Evolutionary conservation across 305 asterid species (phyloP).

Genomic region (Solanum hybrid): DNA sequence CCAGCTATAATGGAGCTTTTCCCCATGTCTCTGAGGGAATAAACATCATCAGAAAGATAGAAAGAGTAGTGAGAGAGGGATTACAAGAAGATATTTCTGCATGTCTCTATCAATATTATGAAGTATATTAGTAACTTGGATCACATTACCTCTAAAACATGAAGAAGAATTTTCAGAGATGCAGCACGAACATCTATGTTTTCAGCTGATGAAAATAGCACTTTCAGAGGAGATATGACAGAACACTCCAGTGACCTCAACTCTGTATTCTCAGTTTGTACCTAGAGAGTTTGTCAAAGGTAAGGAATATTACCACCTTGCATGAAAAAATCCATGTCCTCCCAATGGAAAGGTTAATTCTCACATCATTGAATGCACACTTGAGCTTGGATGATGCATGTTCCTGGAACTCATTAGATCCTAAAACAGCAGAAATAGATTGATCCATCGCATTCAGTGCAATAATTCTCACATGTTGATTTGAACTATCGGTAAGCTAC

Average conservation of each 20-base stretch:
- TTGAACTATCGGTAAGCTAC: conserved; percentile 89
- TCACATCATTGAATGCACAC: conserved; percentile 45
- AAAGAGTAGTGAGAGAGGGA: conserved; percentile 15
- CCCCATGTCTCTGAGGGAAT: conserved; percentile 81
- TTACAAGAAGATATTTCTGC: neutral
- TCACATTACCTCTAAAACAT: conserved; percentile 70
- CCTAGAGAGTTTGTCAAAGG: conserved; percentile 24
- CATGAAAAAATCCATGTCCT: neutral
- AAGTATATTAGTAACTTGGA: neutral
- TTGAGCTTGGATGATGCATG: conserved; percentile 27
- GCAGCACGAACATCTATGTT: conserved; percentile 71
- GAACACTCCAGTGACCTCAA: conserved; percentile 79
- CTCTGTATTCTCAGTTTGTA: conserved; percentile 37
- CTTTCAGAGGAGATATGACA: conserved; percentile 69
- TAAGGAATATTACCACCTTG: neutral
- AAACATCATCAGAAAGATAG: neutral
- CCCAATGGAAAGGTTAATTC: conserved; percentile 19
- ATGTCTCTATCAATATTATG: neutral
- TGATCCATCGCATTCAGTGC: conserved; percentile 91
- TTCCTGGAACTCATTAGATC: conserved; percentile 70
- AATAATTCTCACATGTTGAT: conserved; percentile 53
- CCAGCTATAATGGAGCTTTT: conserved; percentile 90
- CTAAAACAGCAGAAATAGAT: conserved; percentile 87
- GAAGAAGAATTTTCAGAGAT: conserved; percentile 86
- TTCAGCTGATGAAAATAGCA: conserved; percentile 68